Evolutionary conservation across 768 basidiomycete genomes (phyloP), one percentile per base, ranked within the genome.

Genomic region (Tephrocybe sp.): DNA sequence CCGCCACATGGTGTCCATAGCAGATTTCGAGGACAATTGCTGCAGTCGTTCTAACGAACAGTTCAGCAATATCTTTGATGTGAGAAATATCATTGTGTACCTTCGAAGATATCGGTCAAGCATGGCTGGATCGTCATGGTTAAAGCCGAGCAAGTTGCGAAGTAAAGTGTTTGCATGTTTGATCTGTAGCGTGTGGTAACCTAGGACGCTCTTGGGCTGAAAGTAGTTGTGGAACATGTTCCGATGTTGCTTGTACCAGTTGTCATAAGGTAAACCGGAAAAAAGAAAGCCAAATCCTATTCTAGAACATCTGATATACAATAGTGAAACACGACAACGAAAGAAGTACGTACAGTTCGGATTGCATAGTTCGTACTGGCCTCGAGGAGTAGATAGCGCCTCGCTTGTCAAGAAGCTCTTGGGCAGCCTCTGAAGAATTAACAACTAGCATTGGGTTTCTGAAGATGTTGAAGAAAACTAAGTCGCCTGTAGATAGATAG

Each of bases 401-500:
- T 38, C 74, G 70, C 54, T 72, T 75, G 32, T 78, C 75, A 39
- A 78, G 63, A 53, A 78, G 65, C 22, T 78, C 76, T 26, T 66
- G 55, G 4, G 71, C 65, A n/a, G 59, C 51, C 12, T 68, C 58
- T 12, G 48, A 45, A 0, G 60, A 63, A 52, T 70, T 72, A 8
- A 76, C 41, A 40, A 76, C 19, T 5, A 76, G 43, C 31, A 49
- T 45, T 2, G 48, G 43, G 16, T 54, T 48, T 4, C 53, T 36
- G 31, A 54, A 45, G 12, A 54, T 33, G 10, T 54, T 17, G 13
- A 54, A 44, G 31, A 44, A 54, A 22, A 54, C 40, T 8, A 54
- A 31, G 26, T 54, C 43, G 13, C 53, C 53, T 54, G 4, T 13
- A 14, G 4, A 45, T 12, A 30, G 26, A 44, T 31, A 1, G 10